Conservation (phyloP, 2,329 filamentous ascomycete genomes). For the Fusarium nurragi region DNA sequence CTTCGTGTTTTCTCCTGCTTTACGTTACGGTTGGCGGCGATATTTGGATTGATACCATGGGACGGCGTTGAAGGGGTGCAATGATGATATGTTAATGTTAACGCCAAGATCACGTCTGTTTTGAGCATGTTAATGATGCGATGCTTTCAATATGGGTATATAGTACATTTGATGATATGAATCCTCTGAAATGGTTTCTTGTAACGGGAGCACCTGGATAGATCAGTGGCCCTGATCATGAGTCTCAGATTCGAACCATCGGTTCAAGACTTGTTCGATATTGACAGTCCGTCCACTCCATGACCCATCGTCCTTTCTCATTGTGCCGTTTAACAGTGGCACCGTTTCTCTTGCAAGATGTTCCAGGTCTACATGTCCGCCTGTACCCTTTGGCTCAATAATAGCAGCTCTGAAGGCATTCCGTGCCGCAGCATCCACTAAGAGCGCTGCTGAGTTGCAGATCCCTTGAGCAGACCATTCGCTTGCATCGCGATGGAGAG, state of each 20-base stretch:
- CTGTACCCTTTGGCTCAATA: slow-evolving; percentile 55
- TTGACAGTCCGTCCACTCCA: slow-evolving; percentile 69
- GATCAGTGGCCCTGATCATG: slow-evolving; percentile 5
- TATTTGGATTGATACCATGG: slow-evolving; percentile 50
- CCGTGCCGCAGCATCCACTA: slow-evolving; percentile 68
- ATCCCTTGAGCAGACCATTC: slow-evolving; percentile 82
- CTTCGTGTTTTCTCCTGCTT: slow-evolving; percentile 18
- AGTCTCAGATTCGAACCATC: slow-evolving; percentile 66
- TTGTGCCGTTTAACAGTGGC: slow-evolving; percentile 69
- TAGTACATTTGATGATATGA: neutral
- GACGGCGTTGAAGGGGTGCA: slow-evolving; percentile 52
- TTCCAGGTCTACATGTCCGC: slow-evolving; percentile 46
- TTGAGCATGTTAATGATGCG: slow-evolving; percentile 8
- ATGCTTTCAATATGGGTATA: slow-evolving; percentile 1
- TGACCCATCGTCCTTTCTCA: slow-evolving; percentile 59
- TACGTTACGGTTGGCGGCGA: slow-evolving; percentile 25
- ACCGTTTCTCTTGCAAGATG: slow-evolving; percentile 61
- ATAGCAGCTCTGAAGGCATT: slow-evolving; percentile 56
- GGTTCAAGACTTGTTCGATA: slow-evolving; percentile 64
- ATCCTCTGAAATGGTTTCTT: neutral
- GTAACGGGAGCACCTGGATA: neutral
- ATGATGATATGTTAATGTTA: slow-evolving; percentile 32
- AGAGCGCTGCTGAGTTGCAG: slow-evolving; percentile 66
- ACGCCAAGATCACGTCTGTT: slow-evolving; percentile 15
- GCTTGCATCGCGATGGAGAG: slow-evolving; percentile 72